A percentile compares a stretch with the other conserved stretches of the same genome.
phyloP scores from a whole-genome alignment of 2,329 filamentous ascomycete genomes.

The Cercospora brassicicola region DNA sequence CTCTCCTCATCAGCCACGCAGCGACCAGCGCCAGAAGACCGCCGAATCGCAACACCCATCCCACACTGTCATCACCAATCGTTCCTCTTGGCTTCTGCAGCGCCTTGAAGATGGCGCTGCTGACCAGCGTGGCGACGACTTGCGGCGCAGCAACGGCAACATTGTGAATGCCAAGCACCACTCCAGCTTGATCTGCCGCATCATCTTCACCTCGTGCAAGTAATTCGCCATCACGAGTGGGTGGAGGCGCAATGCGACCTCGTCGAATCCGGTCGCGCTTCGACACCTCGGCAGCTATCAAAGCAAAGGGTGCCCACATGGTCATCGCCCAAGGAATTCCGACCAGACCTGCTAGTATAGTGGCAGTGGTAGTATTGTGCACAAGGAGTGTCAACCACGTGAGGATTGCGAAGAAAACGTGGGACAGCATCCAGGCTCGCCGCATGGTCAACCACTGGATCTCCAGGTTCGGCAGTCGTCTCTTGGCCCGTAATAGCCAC shows the following conservation, averaged over 20 bases:
- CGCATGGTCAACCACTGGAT: conserved; percentile 85
- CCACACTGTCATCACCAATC: conserved; percentile 82
- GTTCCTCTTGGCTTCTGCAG: conserved; percentile 84
- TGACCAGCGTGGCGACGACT: conserved; percentile 82
- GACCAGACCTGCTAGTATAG: conserved; percentile 73
- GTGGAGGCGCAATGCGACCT: conserved; percentile 46
- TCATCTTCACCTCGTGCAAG: conserved; percentile 52
- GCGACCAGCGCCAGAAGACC: conserved; percentile 76
- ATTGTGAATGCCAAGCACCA: conserved; percentile 93
- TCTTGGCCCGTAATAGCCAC: conserved; percentile 7
- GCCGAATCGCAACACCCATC: conserved; percentile 81
- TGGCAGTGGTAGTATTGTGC: conserved; percentile 68
- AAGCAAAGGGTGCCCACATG: conserved; percentile 91
- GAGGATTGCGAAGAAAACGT: conserved; percentile 76
- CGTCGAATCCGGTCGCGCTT: conserved; percentile 70
- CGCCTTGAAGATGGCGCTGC: conserved; percentile 77
- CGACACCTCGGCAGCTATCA: conserved; percentile 90
- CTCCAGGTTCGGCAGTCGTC: conserved; percentile 50
- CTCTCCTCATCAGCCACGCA: conserved; percentile 46
- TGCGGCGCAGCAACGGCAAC: conserved; percentile 90
- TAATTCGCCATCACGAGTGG: conserved; percentile 39
- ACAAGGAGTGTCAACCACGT: conserved; percentile 86
- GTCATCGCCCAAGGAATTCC: conserved; percentile 86
- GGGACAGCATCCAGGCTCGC: conserved; percentile 80
- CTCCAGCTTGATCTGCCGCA: conserved; percentile 74